Percentiles rank a stretch among this genome's conserved stretches.
These are phyloP conservation scores for Candida fluviatilis DNA, from an alignment of 805 yeast genomes.

Conservation along the genomic window DNA sequence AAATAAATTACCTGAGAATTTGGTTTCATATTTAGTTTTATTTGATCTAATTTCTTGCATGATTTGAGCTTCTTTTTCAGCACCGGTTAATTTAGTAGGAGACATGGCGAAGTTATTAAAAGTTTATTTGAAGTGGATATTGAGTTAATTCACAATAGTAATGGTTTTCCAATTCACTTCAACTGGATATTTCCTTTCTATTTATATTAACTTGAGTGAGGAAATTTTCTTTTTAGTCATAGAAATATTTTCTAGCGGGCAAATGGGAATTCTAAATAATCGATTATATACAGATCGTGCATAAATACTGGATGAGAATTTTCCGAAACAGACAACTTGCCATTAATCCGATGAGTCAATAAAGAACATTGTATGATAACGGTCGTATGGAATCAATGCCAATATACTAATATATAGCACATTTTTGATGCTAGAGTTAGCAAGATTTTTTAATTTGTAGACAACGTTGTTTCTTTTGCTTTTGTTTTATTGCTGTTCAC, in stretches of 20 bases:
- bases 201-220: neutral
- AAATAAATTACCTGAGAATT: conserved; percentile 38
- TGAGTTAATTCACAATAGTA: neutral
- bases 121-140: neutral
- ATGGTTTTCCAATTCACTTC: neutral
- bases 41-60: conserved; percentile 41
- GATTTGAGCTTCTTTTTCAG: conserved; percentile 43
- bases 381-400: no score
- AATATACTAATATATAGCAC: no score
- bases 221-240: neutral
- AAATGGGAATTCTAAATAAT: neutral
- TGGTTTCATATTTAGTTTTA: conserved; percentile 31
- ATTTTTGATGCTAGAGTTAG: no score
- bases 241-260: neutral
- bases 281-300: neutral
- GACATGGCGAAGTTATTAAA: neutral
- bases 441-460: no score
- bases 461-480: neutral
- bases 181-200: neutral
- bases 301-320: neutral
- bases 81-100: conserved; percentile 26
- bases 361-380: no score
- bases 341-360: neutral
- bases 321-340: neutral
- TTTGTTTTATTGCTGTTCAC: neutral